These are phyloP conservation scores for Barnettozyma pratensis DNA, from an alignment of 805 yeast species.

Conservation along the genomic window DNA sequence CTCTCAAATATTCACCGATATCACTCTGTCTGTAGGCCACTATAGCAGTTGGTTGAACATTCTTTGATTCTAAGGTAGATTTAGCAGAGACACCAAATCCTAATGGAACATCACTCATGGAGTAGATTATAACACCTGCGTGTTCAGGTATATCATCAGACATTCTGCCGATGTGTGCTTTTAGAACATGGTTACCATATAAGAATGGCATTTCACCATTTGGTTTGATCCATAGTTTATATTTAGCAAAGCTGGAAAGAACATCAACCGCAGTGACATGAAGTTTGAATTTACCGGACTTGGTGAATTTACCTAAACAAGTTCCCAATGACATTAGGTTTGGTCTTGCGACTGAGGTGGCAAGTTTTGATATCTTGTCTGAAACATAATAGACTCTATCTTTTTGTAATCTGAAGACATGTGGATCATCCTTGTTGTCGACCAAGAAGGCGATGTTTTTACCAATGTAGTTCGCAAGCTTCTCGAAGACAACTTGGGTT, in stretches of 20 bases:
- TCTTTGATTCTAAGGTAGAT: conserved; percentile 82
- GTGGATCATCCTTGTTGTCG: conserved; percentile 74
- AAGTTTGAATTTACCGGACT: conserved; percentile 92
- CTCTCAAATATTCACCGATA: conserved; percentile 96
- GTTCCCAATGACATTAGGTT: conserved; percentile 90
- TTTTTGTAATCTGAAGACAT: conserved; percentile 92
- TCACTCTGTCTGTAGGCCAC: conserved; percentile 97
- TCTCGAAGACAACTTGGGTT: conserved; percentile 92
- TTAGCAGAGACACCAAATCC: conserved; percentile 96
- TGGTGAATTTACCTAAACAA: conserved; percentile 95
- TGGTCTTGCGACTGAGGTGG: conserved; percentile 85
- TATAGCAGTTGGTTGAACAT: conserved; percentile 87
- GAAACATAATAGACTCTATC: conserved; percentile 93
- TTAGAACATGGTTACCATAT: conserved; percentile 93
- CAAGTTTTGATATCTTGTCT: conserved; percentile 75
- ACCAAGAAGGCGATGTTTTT: conserved; percentile 85
- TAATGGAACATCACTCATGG: conserved; percentile 88
- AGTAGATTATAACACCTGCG: conserved; percentile 86
- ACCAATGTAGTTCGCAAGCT: conserved; percentile 95
- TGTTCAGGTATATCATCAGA: conserved; percentile 98
- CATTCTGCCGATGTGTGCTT: conserved; percentile 95
- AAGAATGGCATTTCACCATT: conserved; percentile 98
- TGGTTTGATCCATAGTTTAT: conserved; percentile 91
- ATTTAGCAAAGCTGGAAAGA: conserved; percentile 82
- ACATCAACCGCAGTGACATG: conserved; percentile 89